Evolutionary conservation across 2,329 filamentous ascomycete species (phyloP).

Genomic region (Lasiodiplodia sp.): DNA sequence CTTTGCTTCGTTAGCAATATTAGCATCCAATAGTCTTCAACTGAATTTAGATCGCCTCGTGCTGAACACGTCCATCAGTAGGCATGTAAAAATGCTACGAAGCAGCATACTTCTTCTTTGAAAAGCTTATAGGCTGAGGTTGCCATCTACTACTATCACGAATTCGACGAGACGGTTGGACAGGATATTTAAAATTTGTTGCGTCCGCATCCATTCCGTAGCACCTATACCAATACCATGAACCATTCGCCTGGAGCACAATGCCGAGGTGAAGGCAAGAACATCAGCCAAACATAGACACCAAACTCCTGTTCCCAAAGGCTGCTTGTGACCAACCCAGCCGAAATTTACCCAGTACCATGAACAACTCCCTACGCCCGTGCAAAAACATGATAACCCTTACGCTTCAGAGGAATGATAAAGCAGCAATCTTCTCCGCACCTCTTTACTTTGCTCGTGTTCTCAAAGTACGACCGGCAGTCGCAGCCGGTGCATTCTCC

Average conservation of each 20-base stretch:
- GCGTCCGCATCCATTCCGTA: not conserved
- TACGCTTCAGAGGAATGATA: not conserved
- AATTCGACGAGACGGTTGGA: not conserved
- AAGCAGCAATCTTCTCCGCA: not conserved
- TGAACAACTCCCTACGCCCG: conserved; percentile 5
- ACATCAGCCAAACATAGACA: not conserved
- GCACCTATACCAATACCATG: not conserved
- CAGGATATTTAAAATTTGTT: not conserved
- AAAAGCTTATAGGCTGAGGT: no score
- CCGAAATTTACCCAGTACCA: not conserved
- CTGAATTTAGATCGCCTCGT: no score
- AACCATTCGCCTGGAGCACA: not conserved
- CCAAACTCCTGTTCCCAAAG: not conserved
- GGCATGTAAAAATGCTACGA: no score
- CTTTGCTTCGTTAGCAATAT: no score
- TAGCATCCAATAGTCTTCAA: no score
- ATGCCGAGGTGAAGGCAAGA: not conserved
- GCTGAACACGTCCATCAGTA: no score
- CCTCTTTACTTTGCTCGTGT: conserved; percentile 19
- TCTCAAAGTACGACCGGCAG: conserved; percentile 21
- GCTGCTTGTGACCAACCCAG: not conserved
- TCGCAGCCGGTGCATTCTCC: conserved; percentile 24
- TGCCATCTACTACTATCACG: not conserved
- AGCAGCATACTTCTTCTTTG: no score
- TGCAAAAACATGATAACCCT: not conserved